Base-by-base conservation (phyloP, 306 rosid genomes). In the Fragaria ananassa region DNA sequence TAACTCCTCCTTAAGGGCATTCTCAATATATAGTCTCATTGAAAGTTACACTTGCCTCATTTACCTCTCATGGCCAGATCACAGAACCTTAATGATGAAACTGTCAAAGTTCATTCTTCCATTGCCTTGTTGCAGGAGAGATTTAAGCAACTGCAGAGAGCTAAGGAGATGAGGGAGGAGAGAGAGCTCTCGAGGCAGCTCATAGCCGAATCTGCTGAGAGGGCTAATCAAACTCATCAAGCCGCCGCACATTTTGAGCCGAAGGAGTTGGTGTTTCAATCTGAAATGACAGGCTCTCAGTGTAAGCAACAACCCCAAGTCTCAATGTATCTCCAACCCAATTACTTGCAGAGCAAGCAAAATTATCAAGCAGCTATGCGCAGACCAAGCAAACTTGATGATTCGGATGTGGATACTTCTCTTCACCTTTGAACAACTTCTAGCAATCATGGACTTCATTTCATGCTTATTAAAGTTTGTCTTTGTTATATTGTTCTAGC, bases 61-160 rank as follows among this genome's bases (percentile, higher is more conserved):
- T 34, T 34, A 56, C 76, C 62, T 31, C 66, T 14, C 25, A 66
- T 79, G 91, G 88, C 84, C 49, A 83, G 77, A 25, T 34, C 68
- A 34, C 76, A 78, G 67, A 81, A 78, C 18, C 67, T 81, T 64
- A 78, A 78, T 69, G 80, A 80, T 75, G 76, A 75, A 72, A 75
- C 75, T 35, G 76, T 27, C 14, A 62, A 62, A 31, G 68, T 62
- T 31, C 68, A 75, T 74, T 92, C 97, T 69, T 92, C 99, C 74
- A 88, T 93, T 84, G 89, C 91, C 72, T 81, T 96, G 46, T 80
- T 96, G 65, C 99, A 92, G 83, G 96, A 96, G 87, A 89, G 99
- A 83, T 96, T 96, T 71, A 85, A 90, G 71, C 85, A 91, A 74
- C 72, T 96, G 29, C 89, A 92, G 80, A 96, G 89, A 86, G 92